Percentiles rank a stretch among this genome's conserved stretches.
These are phyloP conservation scores for Amylocystis lapponica DNA, from an alignment of 768 basidiomycete species.

Conservation along the genomic window DNA sequence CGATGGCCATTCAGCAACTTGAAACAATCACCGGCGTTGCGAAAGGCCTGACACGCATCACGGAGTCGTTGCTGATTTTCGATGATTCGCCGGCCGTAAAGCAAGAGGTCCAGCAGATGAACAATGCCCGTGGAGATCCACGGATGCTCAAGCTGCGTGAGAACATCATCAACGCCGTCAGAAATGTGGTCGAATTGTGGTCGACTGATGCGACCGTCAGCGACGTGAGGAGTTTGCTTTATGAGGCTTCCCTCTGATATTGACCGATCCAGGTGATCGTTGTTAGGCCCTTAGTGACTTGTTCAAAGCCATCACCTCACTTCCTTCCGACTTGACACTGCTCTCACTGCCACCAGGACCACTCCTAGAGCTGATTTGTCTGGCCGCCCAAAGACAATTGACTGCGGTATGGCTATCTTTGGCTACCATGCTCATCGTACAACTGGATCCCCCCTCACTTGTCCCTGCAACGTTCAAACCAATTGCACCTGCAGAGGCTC, in stretches of 20 bases:
- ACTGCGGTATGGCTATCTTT: constrained; percentile 84
- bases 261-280: not conserved
- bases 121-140: constrained; percentile 56
- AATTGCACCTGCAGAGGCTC: constrained; percentile 49
- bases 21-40: constrained; percentile 82
- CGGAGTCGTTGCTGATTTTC: constrained; percentile 59
- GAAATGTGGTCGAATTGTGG: constrained; percentile 67
- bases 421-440: constrained; percentile 72
- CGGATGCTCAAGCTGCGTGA: constrained; percentile 59
- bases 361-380: constrained; percentile 71
- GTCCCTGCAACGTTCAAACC: constrained; percentile 40
- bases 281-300: constrained; percentile 72
- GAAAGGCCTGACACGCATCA: constrained; percentile 76
- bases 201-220: constrained; percentile 71
- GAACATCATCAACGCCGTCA: constrained; percentile 55
- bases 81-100: constrained; percentile 50
- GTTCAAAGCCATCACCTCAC: constrained; percentile 79
- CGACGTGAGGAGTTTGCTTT: constrained; percentile 69
- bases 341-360: constrained; percentile 79
- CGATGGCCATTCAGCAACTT: constrained; percentile 62
- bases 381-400: constrained; percentile 63
- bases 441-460: constrained; percentile 71
- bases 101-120: constrained; percentile 49
- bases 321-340: constrained; percentile 71
- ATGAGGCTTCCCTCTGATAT: not conserved